Percentiles rank a stretch among this genome's conserved stretches.
Conservation (phyloP, 345 rosid species). For the Euclidium syriacum region DNA sequence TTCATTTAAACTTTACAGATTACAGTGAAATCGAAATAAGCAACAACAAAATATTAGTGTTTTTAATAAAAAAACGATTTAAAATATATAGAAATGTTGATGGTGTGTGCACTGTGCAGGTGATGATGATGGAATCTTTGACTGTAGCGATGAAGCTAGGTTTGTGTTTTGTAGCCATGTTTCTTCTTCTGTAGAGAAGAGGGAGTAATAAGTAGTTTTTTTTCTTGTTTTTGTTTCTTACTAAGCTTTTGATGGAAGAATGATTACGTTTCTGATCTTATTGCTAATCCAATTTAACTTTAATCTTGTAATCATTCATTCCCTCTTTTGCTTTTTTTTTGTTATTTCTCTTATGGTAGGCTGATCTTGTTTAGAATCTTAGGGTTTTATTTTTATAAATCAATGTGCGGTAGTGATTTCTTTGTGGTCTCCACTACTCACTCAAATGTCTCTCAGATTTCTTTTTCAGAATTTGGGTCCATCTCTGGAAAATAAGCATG, state of each 20-base stretch:
- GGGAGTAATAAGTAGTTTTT: neutral
- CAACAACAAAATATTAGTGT: neutral
- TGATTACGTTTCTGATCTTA: slow-evolving; percentile 20
- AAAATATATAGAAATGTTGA: neutral
- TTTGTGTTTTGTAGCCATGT: slow-evolving; percentile 21
- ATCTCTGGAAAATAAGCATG: neutral
- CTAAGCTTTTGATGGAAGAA: slow-evolving; percentile 1
- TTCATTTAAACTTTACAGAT: too few species aligned
- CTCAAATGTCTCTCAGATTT: slow-evolving; percentile 19
- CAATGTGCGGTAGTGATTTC: neutral
- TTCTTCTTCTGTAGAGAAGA: slow-evolving; percentile 11
- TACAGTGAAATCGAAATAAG: too few species aligned
- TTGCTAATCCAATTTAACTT: slow-evolving; percentile 19
- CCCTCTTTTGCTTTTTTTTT: neutral
- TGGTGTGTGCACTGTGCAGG: slow-evolving; percentile 24
- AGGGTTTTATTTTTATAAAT: slow-evolving; percentile 11
- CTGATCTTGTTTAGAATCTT: slow-evolving; percentile 23
- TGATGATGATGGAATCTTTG: neutral
- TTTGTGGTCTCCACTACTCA: slow-evolving; percentile 27
- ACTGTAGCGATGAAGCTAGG: slow-evolving; percentile 22
- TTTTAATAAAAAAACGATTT: neutral
- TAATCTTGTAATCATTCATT: slow-evolving; percentile 22
- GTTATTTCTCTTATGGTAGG: slow-evolving; percentile 25
- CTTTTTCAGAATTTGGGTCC: slow-evolving; percentile 19
- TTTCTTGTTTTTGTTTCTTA: neutral